Evolutionary conservation across 352 stramenopile genomes (phyloP).

Genomic region (Thalassiosira mediterranea): DNA sequence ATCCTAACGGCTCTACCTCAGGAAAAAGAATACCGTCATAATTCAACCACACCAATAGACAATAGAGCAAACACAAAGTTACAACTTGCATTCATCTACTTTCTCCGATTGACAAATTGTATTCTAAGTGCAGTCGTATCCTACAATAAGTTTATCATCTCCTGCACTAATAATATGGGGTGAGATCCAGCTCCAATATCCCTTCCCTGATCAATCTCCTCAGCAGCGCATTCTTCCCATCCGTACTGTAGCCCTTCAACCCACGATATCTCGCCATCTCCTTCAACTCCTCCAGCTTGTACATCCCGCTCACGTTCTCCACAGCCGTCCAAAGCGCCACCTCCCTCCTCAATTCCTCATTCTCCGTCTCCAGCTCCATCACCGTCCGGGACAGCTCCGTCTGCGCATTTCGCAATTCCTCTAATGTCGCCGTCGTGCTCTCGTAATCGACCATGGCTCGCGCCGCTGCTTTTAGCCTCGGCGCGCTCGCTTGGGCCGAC

Average conservation of each 20-base stretch:
- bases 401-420: constrained; percentile 32
- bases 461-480: constrained; percentile 45
- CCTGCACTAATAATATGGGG: constrained; percentile 10
- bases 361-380: constrained; percentile 39
- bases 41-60: too few species aligned
- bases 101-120: too few species aligned
- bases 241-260: constrained; percentile 39
- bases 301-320: constrained; percentile 31
- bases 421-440: constrained; percentile 19
- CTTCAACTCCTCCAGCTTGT: constrained; percentile 56
- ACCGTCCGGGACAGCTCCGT: constrained; percentile 23
- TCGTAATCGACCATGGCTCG: constrained; percentile 47
- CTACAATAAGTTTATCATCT: too few species aligned
- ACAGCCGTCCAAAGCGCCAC: constrained; percentile 45
- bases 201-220: constrained; percentile 46
- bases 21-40: too few species aligned
- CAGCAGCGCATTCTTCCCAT: constrained; percentile 53
- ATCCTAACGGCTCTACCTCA: too few species aligned
- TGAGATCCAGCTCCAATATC: constrained; percentile 46
- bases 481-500: constrained; percentile 30
- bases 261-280: constrained; percentile 38
- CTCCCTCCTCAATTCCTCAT: constrained; percentile 37
- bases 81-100: too few species aligned
- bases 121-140: too few species aligned
- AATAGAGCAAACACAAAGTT: too few species aligned